Base-by-base conservation (phyloP, 2,329 filamentous ascomycete species). In the Colletotrichum higginsianum region DNA sequence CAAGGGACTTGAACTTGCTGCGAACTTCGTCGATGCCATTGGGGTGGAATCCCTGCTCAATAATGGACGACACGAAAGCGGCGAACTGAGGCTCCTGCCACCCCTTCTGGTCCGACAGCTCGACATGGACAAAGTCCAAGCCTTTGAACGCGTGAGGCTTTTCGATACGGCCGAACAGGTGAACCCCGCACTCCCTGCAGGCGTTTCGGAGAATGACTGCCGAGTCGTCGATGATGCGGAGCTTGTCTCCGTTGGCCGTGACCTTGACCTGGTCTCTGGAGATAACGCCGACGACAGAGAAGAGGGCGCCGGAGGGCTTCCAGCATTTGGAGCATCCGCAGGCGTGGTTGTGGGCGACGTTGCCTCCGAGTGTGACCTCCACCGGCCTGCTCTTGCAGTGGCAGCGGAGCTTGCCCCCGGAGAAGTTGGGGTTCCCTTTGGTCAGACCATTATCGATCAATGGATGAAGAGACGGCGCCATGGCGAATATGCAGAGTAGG, bases 21-120 rank as follows among this genome's bases (percentile, higher is more conserved):
- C 91, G 84, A 4, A 93, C 87, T 21, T 83, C 85, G 60, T 84
- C 86, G 76, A 91, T 91, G 46, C 84, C 82, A 18, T 81, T 78
- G 0, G 90, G 87, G 57, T 86, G 80, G 75, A 89, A 91, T 1
- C 91, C 91, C 77, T 92, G 90, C 86, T 93, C 91, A 71, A 93
- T 91, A 70, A 92, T 89, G 67, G 87, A 90, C 46, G 87, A 89
- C 49, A 93, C 90, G 72, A 93, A 93, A 0, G 87, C 91, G 2
- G 91, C 91, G 75, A 93, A 93, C 77, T 92, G 90, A 8, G 90
- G 90, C 82, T 92, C 91, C 81, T 93, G 90, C 90, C 91, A 93
- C n/a, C 90, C 90, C 78, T 87, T 84, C 66, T 86, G 80, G 61
- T 86, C 82, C 21, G 86, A 88, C 55, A 93, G 81, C 81, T 93